phyloP scores from a whole-genome alignment of 805 yeast genomes.

The Monosporozyma unispora region DNA sequence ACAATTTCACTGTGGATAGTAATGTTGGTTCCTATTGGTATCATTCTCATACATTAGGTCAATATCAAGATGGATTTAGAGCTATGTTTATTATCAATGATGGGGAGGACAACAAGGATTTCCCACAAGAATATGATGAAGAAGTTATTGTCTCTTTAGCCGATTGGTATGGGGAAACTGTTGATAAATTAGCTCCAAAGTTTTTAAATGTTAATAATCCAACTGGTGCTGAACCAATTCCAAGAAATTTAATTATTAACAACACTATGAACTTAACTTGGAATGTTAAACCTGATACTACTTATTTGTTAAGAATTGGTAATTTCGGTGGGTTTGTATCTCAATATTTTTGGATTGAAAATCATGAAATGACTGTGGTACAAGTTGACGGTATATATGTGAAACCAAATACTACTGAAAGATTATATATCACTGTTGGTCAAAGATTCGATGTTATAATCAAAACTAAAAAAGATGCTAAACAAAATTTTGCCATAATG shows the following conservation, averaged over 20 bases:
- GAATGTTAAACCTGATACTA: conserved; percentile 73
- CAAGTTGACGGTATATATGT: conserved; percentile 90
- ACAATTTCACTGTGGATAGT: conserved; percentile 75
- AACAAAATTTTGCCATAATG: conserved; percentile 72
- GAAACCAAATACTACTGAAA: conserved; percentile 59
- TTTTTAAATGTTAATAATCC: conserved; percentile 78
- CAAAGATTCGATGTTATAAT: conserved; percentile 83
- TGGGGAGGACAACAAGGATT: conserved; percentile 38
- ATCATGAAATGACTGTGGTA: conserved; percentile 74
- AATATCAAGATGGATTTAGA: conserved; percentile 90
- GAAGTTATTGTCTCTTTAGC: conserved; percentile 59
- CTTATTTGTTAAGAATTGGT: conserved; percentile 71
- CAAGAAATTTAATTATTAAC: conserved; percentile 69
- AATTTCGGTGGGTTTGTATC: conserved; percentile 90
- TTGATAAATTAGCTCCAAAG: conserved; percentile 39
- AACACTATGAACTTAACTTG: conserved; percentile 72
- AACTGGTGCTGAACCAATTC: conserved; percentile 97
- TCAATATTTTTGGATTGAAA: conserved; percentile 82
- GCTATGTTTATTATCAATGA: conserved; percentile 71
- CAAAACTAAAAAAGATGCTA: conserved; percentile 54
- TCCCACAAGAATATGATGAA: conserved; percentile 72
- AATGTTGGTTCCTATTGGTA: conserved; percentile 95
- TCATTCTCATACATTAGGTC: conserved; percentile 87
- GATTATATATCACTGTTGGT: conserved; percentile 77
- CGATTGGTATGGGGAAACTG: conserved; percentile 78